Conservation (phyloP, 768 basidiomycete genomes). For the Lactarius sp. region DNA sequence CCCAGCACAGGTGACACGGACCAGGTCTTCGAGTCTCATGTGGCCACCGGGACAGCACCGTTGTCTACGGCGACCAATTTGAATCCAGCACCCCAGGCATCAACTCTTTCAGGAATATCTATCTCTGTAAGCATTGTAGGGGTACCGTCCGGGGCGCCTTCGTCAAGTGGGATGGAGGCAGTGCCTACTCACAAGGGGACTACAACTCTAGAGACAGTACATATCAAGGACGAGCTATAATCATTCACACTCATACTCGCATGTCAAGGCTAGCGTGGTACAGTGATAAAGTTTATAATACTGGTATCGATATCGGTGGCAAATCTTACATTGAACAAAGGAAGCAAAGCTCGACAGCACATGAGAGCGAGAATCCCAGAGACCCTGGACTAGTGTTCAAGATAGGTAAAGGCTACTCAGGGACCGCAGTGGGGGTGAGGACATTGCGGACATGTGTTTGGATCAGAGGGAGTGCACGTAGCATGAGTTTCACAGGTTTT, state of each 20-base stretch:
- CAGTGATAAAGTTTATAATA: conserved; percentile 18
- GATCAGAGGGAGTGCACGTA: conserved; percentile 28
- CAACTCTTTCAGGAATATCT: neutral
- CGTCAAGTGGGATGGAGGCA: neutral
- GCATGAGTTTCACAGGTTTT: conserved; percentile 72
- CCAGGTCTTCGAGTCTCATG: conserved; percentile 26
- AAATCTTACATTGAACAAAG: conserved; percentile 11
- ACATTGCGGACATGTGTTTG: conserved; percentile 23
- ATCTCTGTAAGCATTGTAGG: neutral
- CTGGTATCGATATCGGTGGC: conserved; percentile 20
- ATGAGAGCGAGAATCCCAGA: neutral
- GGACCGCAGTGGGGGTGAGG: neutral
- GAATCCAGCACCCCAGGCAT: neutral
- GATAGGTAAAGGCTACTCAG: neutral
- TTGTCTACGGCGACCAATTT: conserved; percentile 9
- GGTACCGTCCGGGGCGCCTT: neutral
- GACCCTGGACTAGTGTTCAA: neutral
- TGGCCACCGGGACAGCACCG: conserved; percentile 19
- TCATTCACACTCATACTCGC: neutral
- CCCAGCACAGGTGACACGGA: conserved; percentile 29
- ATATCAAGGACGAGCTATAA: conserved; percentile 23
- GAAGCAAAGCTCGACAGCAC: conserved; percentile 2
- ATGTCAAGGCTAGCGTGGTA: neutral
- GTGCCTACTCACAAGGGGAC: neutral
- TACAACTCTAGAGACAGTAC: neutral